phyloP scores from a whole-genome alignment of 164 flowering plant species.

The Liriodendron chinense region DNA sequence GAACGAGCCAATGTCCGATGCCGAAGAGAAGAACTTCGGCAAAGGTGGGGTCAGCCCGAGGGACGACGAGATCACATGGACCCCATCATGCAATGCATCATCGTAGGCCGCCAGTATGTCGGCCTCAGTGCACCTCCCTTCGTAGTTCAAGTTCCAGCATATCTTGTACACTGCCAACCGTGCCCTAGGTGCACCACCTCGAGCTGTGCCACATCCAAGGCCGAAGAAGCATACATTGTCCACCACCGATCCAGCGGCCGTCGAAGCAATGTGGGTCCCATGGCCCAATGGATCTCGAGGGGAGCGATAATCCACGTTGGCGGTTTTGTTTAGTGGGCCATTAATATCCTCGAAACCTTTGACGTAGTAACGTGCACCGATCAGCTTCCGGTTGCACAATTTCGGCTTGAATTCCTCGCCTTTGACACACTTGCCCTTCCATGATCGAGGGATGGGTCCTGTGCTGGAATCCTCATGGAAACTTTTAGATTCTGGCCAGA shows the following conservation, averaged over 20 bases:
- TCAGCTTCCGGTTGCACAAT: slow-evolving; percentile 54
- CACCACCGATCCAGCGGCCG: slow-evolving; percentile 52
- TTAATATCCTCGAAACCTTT: slow-evolving; percentile 38
- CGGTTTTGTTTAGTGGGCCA: slow-evolving; percentile 30
- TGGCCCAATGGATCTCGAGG: slow-evolving; percentile 60
- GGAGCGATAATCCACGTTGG: slow-evolving; percentile 45
- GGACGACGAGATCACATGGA: slow-evolving; percentile 62
- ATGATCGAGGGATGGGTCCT: slow-evolving; percentile 40
- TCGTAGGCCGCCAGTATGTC: slow-evolving; percentile 69
- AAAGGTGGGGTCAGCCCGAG: slow-evolving; percentile 43
- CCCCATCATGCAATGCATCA: slow-evolving; percentile 65
- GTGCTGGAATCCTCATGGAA: slow-evolving; percentile 36
- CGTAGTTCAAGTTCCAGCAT: slow-evolving; percentile 44
- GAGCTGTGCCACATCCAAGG: slow-evolving; percentile 49
- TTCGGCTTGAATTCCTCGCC: slow-evolving; percentile 44
- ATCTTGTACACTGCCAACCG: slow-evolving; percentile 68
- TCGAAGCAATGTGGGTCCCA: slow-evolving; percentile 82
- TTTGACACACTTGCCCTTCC: slow-evolving; percentile 54
- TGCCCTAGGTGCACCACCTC: slow-evolving; percentile 72
- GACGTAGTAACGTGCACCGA: slow-evolving; percentile 59
- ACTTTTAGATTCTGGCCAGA: slow-evolving; percentile 70
- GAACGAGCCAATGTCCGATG: slow-evolving; percentile 55
- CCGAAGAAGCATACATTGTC: slow-evolving; percentile 39
- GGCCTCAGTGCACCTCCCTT: slow-evolving; percentile 46
- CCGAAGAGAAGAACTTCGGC: slow-evolving; percentile 34